Conservation (phyloP, 2,329 filamentous ascomycete species). For the Fusarium sp. region DNA sequence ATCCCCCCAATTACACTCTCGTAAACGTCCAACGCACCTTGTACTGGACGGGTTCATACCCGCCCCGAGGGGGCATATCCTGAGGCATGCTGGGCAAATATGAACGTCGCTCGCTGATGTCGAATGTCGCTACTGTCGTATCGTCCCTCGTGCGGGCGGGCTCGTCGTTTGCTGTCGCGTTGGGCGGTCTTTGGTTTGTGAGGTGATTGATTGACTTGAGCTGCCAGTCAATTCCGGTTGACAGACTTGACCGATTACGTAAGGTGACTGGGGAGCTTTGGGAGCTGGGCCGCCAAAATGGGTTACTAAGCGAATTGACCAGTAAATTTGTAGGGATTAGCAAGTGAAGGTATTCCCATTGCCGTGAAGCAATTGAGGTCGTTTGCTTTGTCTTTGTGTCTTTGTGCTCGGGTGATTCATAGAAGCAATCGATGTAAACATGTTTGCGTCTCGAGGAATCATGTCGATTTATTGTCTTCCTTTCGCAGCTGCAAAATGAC, state of each 20-base stretch:
- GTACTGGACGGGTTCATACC: slow-evolving; percentile 97
- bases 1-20: neutral
- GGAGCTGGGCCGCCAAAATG: neutral
- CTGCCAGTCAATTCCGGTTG: slow-evolving; percentile 24
- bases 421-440: neutral
- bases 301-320: slow-evolving; percentile 19
- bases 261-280: slow-evolving; percentile 17
- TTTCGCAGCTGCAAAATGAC: neutral
- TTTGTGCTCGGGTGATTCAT: neutral
- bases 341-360: slow-evolving; percentile 31
- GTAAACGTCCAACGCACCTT: slow-evolving; percentile 69
- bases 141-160: slow-evolving; percentile 31
- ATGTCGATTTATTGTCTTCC: neutral
- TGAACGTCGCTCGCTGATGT: slow-evolving; percentile 15
- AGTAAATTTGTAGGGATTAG: slow-evolving; percentile 32
- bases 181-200: slow-evolving; percentile 23
- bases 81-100: slow-evolving; percentile 78
- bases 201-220: slow-evolving; percentile 43
- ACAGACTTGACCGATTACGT: slow-evolving; percentile 36
- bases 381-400: neutral
- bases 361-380: neutral
- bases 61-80: slow-evolving; percentile 95
- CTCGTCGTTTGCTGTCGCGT: slow-evolving; percentile 10
- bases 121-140: neutral
- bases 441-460: neutral